phyloP scores from a whole-genome alignment of 2,329 filamentous ascomycete genomes.

The Neopestalotiopsis sp. region DNA sequence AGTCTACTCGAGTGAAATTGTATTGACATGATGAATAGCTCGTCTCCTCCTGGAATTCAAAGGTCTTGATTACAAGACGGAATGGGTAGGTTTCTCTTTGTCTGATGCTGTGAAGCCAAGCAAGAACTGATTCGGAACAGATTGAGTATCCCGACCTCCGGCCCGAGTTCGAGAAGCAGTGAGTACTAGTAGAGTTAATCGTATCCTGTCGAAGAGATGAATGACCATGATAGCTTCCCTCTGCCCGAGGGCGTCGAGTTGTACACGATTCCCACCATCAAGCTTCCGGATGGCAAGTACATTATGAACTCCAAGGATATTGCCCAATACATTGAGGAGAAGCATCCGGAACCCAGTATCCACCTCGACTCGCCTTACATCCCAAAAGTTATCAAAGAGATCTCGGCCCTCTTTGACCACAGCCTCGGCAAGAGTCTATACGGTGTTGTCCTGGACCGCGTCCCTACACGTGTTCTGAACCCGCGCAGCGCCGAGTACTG shows the following conservation, averaged over 20 bases:
- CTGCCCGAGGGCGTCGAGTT: constrained; percentile 44
- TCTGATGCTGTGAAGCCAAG: too few species aligned
- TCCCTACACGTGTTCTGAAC: constrained; percentile 58
- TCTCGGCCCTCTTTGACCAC: constrained; percentile 34
- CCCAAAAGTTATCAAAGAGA: constrained; percentile 46
- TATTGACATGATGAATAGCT: constrained; percentile 44
- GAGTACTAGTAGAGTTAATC: constrained; percentile 24
- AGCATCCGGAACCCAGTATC: constrained; percentile 62
- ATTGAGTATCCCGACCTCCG: constrained; percentile 70
- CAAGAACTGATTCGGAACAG: constrained; percentile 30
- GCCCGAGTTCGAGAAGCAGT: constrained; percentile 60
- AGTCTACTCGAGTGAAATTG: neutral
- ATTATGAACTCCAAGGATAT: constrained; percentile 70
- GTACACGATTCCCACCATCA: constrained; percentile 39
- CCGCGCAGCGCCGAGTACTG: constrained; percentile 60
- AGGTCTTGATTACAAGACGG: constrained; percentile 67
- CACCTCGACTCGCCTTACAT: constrained; percentile 60
- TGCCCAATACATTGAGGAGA: constrained; percentile 60
- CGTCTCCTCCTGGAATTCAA: constrained; percentile 73
- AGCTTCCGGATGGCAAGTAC: constrained; percentile 55
- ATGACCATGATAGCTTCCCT: constrained; percentile 49
- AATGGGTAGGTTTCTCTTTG: constrained; percentile 53
- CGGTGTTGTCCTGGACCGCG: constrained; percentile 49
- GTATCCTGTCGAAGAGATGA: too few species aligned
- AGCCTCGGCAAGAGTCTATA: constrained; percentile 31